Base-by-base conservation (phyloP, 306 rosid genomes). In the Dryas octopetala region DNA sequence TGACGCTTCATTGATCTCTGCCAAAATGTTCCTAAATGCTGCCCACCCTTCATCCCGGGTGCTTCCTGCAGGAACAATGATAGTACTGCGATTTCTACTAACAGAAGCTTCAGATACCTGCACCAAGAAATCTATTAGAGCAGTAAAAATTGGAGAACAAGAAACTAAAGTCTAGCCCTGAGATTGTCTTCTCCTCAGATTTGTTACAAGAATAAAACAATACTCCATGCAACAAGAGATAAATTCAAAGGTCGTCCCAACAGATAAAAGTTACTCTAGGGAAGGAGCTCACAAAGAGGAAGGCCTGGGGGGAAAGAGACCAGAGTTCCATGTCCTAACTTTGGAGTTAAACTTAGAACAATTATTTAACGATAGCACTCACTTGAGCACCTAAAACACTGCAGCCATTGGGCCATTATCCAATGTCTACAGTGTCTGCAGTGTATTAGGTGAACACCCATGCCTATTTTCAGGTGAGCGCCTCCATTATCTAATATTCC, bases 41-140 rank as follows among this genome's bases (percentile, higher is more conserved):
- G 99, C 87, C 99, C 99, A 96, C 58, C 99, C 99, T 83, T 96
- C 99, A 74, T 96, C 99, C 74, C 90, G 86, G 72, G 87, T 84
- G 81, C 92, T 96, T 83, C 99, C 98, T 16, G 99, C 98, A 51
- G 99, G 99, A 83, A 96, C 97, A 74, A 96, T 96, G 77, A 96
- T 96, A 76, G 99, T 96, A 82, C 99, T 96, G 59, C 99, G 97
- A 72, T 96, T 96, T 86, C 99, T 88, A 85, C 97, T 92, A 48
- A 96, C 97, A 77, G 99, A 96, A 62, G 99, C 99, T 84, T 96
- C 99, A 50, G 98, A 92, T 59, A 96, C 97, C 99, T 96, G 83
- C 59, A 74, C 28, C 79, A 77, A 78, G n/a, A 53, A 6, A 62
- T 70, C 62, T 48, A 79, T 47, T 60, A 73, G 68, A 79, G 80